Conservation (phyloP, 345 rosid species). For the Citropsis articulata region DNA sequence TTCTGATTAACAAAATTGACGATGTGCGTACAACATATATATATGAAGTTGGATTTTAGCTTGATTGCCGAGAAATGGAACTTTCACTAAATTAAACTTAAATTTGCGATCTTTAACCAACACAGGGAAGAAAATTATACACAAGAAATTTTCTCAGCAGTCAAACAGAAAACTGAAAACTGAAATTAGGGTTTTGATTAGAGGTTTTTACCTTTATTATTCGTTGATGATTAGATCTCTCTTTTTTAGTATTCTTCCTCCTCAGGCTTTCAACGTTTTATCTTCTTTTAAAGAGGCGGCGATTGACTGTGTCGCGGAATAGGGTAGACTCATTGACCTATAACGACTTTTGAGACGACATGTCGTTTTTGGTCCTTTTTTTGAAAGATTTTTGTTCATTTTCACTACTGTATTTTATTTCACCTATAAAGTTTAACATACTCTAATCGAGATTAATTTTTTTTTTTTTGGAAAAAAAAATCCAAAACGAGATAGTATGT, state of each 20-base stretch:
- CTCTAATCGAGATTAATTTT: too few species aligned
- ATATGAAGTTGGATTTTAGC: neutral
- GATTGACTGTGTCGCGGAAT: slow-evolving; percentile 3
- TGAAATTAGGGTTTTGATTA: neutral
- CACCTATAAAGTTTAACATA: neutral
- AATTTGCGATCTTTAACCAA: neutral
- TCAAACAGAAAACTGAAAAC: neutral
- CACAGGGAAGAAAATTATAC: neutral
- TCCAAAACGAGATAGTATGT: neutral
- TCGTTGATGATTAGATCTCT: neutral
- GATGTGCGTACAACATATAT: too few species aligned
- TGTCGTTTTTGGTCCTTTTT: neutral
- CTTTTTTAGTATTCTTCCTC: neutral
- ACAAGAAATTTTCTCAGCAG: neutral
- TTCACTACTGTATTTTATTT: neutral
- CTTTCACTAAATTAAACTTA: neutral
- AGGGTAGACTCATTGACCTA: neutral
- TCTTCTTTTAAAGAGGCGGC: neutral
- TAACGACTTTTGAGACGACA: neutral
- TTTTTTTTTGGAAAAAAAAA: too few species aligned
- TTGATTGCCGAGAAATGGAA: neutral
- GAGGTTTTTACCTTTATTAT: neutral
- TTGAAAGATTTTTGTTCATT: neutral
- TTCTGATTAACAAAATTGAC: neutral
- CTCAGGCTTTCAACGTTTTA: neutral